phyloP scores from a whole-genome alignment of 768 basidiomycete genomes.

The Boletus vinaceobasis region DNA sequence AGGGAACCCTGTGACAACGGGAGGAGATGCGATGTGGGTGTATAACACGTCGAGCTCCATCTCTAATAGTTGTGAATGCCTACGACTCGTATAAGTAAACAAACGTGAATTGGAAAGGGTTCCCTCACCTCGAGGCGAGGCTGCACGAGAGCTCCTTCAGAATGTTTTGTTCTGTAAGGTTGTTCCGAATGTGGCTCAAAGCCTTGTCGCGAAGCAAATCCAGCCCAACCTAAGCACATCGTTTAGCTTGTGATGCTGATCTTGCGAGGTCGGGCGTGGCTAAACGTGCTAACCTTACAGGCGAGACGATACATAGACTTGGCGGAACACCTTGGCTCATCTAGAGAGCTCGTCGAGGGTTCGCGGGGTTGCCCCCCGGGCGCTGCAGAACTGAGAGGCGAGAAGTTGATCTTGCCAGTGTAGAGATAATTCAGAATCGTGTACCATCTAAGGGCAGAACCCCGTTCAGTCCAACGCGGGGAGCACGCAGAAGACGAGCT shows the following conservation, averaged over 20 bases:
- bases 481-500: not conserved
- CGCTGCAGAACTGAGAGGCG: conserved; percentile 27
- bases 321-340: conserved; percentile 32
- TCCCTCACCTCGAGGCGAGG: conserved; percentile 15
- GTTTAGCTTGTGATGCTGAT: not conserved
- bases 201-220: conserved; percentile 16
- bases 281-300: conserved; percentile 28
- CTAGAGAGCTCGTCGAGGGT: not conserved
- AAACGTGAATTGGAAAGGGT: not conserved
- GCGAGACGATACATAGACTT: conserved; percentile 46
- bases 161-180: conserved; percentile 23
- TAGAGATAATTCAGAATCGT: conserved; percentile 40
- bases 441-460: conserved; percentile 30
- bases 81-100: not conserved
- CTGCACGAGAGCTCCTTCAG: conserved; percentile 21
- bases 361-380: not conserved
- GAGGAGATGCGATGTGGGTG: conserved; percentile 10
- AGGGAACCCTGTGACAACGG: conserved; percentile 11
- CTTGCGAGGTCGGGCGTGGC: too few species aligned
- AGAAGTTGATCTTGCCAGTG: conserved; percentile 32
- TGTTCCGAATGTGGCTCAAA: conserved; percentile 13
- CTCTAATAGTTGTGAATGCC: conserved; percentile 17
- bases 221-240: conserved; percentile 16
- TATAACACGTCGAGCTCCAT: conserved; percentile 25
- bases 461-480: not conserved